Base-by-base conservation (phyloP, 768 basidiomycete species). In the Gelatoporia subvermispora region DNA sequence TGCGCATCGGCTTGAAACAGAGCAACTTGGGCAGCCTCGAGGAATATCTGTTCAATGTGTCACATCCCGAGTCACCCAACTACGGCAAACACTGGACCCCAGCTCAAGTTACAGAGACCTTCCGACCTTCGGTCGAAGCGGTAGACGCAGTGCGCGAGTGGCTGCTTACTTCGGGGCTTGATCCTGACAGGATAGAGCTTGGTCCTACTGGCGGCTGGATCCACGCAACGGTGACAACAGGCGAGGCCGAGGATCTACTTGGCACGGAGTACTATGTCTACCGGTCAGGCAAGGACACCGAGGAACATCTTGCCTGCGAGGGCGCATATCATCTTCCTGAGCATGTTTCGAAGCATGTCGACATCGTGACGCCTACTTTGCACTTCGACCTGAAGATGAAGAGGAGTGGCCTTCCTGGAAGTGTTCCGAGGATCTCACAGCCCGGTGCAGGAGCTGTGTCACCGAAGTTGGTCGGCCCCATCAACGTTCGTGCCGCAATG, bases 361-460 rank as follows among this genome's bases (percentile, higher is more conserved):
- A 85, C 22, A 63, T 87, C 31, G 69, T 88, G 34, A 82, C 84
- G 45, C 85, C 86, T 0, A 87, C 86, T 1, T 84, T 84, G 1
- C 77, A 80, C 62, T 88, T 88, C 54, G 68, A 72, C 45, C 73
- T 74, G 44, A 68, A 68, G 50, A 71, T 61, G 57, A 70, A 72
- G 24, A 61, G 73, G 4, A 2, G n/a, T 50, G 25, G 47, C 42
- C 13, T 13, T 5, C 28, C 28, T 38, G 20, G 50, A 11, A 7
- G 5, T 31, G 28, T 31, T 13, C 7, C 7, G 13, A 5, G 28
- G 13, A 35, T 34, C 34, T 21, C 41, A 40, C 42, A 5, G 17
- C 16, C 41, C 51, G 20, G 53, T 42, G 41, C 45, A 42, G 49
- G 36, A 18, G 40, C 52, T 15, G 25, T 35, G 31, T 0, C n/a